Base-by-base conservation (phyloP, 2,329 filamentous ascomycete genomes). In the Epichloe gansuensis region DNA sequence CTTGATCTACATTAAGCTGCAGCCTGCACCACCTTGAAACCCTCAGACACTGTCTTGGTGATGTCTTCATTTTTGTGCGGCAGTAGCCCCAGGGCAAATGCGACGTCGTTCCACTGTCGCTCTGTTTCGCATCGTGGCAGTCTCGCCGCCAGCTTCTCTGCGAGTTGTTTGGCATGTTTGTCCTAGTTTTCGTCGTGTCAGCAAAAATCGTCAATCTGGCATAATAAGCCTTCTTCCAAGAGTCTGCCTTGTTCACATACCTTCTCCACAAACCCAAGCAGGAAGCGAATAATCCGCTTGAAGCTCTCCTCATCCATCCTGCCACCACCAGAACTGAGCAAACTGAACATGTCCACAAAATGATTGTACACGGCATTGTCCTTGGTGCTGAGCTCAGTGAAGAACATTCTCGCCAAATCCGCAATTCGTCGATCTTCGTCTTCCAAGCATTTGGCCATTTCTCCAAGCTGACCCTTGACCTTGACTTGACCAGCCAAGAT, bases 361-460 rank as follows among this genome's bases (percentile, higher is more conserved):
- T 98, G 91, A 66, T 98, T 98, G 69, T 98, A 98, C 2, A 98
- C 89, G 2, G 93, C 93, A 64, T 98, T 98, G 66, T 98, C 93
- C 73, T 98, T 98, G 59, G 89, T 95, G 55, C 90, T 89, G 51
- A 98, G 78, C 69, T 98, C 93, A 0, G 89, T 91, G 69, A 98
- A 98, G 80, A 98, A 98, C 91, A 97, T 97, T 54, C 89, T 79
- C 13, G 89, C 88, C 63, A 98, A 78, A 64, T 98, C 93, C 0
- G 90, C 87, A 56, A 97, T 95, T 55, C 87, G 81, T 69, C 90
- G 89, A 64, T 98, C 94, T n/a, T 84, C 82, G 63, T 98, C 93
- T 68, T 98, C 93, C 34, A 98, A 78, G 59, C 93, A 98, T 72
- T 98, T 98, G 52, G 93, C 93, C 93, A 98, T 98, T 72, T 97